phyloP scores from a whole-genome alignment of 768 basidiomycete species.

The Hypsizygus marmoreus region DNA sequence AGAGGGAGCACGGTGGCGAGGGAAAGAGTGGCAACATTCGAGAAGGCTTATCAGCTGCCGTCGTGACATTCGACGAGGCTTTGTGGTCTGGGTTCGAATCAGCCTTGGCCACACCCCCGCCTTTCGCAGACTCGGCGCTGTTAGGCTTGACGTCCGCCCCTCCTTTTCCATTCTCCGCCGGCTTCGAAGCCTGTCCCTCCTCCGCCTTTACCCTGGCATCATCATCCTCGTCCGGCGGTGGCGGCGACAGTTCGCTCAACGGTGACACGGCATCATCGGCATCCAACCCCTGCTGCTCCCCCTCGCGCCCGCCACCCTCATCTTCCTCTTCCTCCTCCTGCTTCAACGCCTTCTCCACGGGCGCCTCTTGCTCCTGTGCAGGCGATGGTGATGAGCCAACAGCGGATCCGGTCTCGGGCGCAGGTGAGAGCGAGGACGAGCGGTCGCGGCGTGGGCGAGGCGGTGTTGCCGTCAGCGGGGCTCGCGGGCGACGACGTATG shows the following conservation, averaged over 20 bases:
- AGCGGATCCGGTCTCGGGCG: constrained; percentile 47
- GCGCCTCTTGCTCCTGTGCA: constrained; percentile 35
- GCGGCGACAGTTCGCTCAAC: constrained; percentile 74
- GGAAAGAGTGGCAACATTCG: no score
- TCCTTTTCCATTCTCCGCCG: constrained; percentile 1
- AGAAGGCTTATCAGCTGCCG: no score
- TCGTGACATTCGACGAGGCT: neutral
- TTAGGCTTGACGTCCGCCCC: neutral
- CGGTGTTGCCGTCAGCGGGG: constrained; percentile 26
- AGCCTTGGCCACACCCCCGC: neutral
- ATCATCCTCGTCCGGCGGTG: constrained; percentile 40
- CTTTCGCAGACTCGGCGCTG: neutral
- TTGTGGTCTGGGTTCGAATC: neutral
- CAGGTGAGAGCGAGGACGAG: constrained; percentile 60
- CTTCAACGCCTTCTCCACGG: constrained; percentile 31
- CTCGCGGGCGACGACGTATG: constrained; percentile 22
- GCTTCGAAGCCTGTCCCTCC: constrained; percentile 13
- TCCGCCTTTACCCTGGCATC: constrained; percentile 25
- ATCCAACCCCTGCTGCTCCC: constrained; percentile 20
- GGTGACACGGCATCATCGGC: constrained; percentile 62
- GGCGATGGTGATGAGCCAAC: constrained; percentile 23
- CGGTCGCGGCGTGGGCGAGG: constrained; percentile 40
- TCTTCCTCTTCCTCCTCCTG: constrained; percentile 17
- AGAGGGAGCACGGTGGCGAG: no score
- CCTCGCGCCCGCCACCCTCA: constrained; percentile 1